Conservation (phyloP, 2,329 filamentous ascomycete genomes). For the Aspergillus sp. region DNA sequence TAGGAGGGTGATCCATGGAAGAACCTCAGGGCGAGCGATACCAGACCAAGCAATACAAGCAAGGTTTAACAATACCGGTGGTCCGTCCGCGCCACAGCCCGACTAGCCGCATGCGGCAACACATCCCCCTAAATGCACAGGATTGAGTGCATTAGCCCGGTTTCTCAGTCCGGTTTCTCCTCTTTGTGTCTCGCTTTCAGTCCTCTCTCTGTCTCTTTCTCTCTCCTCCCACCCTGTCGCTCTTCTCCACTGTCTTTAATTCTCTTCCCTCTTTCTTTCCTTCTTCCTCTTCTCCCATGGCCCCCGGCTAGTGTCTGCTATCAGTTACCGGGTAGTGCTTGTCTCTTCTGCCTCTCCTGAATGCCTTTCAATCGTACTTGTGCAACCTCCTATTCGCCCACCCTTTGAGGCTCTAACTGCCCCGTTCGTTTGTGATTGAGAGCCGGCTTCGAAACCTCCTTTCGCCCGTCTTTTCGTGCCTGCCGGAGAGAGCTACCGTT, state of each 20-base stretch:
- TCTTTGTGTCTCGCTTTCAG: constrained; percentile 2
- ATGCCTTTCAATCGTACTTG: constrained; percentile 3
- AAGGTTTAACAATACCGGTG: too few relatives aligned
- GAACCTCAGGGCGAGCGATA: too few relatives aligned
- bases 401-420: constrained; percentile 5
- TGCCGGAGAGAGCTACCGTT: too few relatives aligned
- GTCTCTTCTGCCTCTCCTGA: constrained; percentile 6
- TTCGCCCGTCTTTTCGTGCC: constrained; percentile 7
- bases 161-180: too few relatives aligned
- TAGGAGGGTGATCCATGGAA: too few relatives aligned
- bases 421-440: constrained; percentile 10
- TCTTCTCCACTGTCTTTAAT: constrained; percentile 14
- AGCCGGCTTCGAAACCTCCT: constrained; percentile 1
- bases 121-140: too few relatives aligned
- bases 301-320: constrained; percentile 8
- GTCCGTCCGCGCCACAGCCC: too few relatives aligned
- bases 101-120: too few relatives aligned
- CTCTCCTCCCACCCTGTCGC: constrained; percentile 1
- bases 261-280: constrained; percentile 16
- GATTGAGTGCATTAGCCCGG: too few relatives aligned
- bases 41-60: too few relatives aligned
- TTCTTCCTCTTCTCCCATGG: constrained; percentile 15
- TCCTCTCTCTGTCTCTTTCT: constrained; percentile 2
- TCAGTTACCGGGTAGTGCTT: too few relatives aligned
- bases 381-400: constrained; percentile 2